Base-by-base conservation (phyloP, 352 stramenopile species). In the Phytophthora sp. region DNA sequence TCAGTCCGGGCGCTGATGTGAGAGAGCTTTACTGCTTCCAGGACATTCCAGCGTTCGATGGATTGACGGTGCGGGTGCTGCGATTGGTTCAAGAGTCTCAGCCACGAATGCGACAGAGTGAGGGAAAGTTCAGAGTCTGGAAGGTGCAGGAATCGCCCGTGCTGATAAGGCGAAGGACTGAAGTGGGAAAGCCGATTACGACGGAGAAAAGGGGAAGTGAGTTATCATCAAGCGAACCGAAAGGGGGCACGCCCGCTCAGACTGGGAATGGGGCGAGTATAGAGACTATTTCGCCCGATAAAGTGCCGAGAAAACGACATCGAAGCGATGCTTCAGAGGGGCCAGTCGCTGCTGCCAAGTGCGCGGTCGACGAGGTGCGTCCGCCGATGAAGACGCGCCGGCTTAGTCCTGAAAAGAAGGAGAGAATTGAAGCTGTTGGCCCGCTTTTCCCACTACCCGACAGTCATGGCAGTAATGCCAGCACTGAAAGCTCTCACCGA, bases 11-110 rank as follows among this genome's bases (percentile, higher is more conserved):
- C 13, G 63, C 27, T 7, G 62, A 62, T 44, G 52, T 68, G 30
- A 58, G 46, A 18, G 62, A 79, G 16, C 11, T 81, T 4, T 86
- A 81, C 31, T 86, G 74, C 55, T 81, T 83, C 41, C 46, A 59
- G 47, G 55, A 73, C 9, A 30, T 77, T 5, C 26, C 59, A n/a
- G 27, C 39, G 1, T 66, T 55, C 16, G 65, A 75, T 29, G 77
- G 71, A 21, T 47, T 71, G 49, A 38, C 55, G 11, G 54, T 80
- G 27, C 55, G 73, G 27, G 69, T 81, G 29, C 41, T 83, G 20
- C 55, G 30, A 24, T 15, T 71, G 12, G 15, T 51, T 27, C 46
- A 31, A 53, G 44, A 38, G 54, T 46, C 30, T 38, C 49, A 60
- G n/a, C 23, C 16, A 1, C 24, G 18, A 16, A 60, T n/a, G 9